Base-by-base conservation (phyloP, 345 rosid species). In the Salix purpurea region DNA sequence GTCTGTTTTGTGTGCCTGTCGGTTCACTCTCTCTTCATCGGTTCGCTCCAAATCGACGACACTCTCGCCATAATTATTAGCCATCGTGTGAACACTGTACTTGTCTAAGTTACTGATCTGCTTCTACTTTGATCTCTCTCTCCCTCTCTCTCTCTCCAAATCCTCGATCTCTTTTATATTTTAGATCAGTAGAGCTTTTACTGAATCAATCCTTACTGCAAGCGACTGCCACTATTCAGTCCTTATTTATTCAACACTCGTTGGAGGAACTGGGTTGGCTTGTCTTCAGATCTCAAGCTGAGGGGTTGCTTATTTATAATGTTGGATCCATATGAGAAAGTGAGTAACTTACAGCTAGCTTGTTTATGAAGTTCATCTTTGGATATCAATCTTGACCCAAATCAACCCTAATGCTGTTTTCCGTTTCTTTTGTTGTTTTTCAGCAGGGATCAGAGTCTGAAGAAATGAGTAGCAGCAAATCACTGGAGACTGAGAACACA, bases 261-360 rank as follows among this genome's bases (percentile, higher is more conserved):
- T 30, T 75, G 71, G 74, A 50, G 58, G 50, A 62, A 16, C 73
- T 52, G 83, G 76, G 73, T 69, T 60, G 32, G 21, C 50, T 46
- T 32, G 42, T 12, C 11, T 42, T 65, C 54, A 69, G 84, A 81
- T 81, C 84, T 77, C 65, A 24, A 34, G 66, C 36, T 12, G 21
- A 46, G 28, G 44, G 12, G 44, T 40, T 40, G 44, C 44, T 10
- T n/a, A 11, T 21, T 30, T 7, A 7, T 65, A 76, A 78, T 78
- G 82, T 24, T 75, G 77, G 72, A 78, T 78, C 79, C 71, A 74
- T 40, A 73, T 37, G 84, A 83, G 2, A 80, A 76, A 69, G 88
- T 85, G 39, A 83, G 88, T 46, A 40, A 30, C 18, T 26, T 28
- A 2, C 11, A 71, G 19, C 46, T 70, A 7, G 32, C 46, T 65